A percentile compares a stretch with the other conserved stretches of the same genome.
phyloP scores from a whole-genome alignment of 495 filamentous ascomycete genomes.

The Hypomontagnella monticulosa region DNA sequence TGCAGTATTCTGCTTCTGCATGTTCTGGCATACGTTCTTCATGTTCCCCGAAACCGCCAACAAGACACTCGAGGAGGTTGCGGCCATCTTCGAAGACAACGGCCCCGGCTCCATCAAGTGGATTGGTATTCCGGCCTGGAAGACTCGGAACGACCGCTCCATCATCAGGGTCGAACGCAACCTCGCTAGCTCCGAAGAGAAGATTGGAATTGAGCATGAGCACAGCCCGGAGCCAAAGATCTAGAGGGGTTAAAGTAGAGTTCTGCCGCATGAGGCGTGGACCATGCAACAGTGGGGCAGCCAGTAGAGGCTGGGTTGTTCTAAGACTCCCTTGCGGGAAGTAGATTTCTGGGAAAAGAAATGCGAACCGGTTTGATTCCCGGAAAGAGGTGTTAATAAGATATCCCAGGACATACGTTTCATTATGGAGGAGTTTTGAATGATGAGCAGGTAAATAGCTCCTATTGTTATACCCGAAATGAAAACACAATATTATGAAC shows the following conservation, averaged over 20 bases:
- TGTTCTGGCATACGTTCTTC: constrained; percentile 81
- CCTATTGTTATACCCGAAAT: constrained; percentile 28
- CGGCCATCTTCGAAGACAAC: constrained; percentile 70
- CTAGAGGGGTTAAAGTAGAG: background rate
- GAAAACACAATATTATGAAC: background rate
- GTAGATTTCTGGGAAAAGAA: constrained; percentile 1
- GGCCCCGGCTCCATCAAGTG: constrained; percentile 63
- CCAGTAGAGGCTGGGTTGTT: constrained; percentile 1
- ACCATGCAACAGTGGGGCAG: background rate
- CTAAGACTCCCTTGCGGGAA: background rate
- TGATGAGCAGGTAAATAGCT: constrained; percentile 11
- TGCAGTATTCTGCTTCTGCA: constrained; percentile 76
- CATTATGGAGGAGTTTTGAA: constrained; percentile 17
- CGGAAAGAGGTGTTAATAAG: constrained; percentile 13
- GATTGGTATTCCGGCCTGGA: constrained; percentile 76
- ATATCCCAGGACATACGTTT: constrained; percentile 14
- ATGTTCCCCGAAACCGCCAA: constrained; percentile 85
- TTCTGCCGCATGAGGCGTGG: background rate
- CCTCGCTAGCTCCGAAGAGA: constrained; percentile 47
- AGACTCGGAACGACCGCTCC: constrained; percentile 59
- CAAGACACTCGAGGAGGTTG: constrained; percentile 81
- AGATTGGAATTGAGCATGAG: constrained; percentile 39
- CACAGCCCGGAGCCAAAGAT: constrained; percentile 13
- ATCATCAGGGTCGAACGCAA: constrained; percentile 48
- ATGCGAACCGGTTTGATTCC: background rate